Percentiles rank a stretch among this genome's conserved stretches.
Evolutionary conservation across 768 basidiomycete genomes (phyloP).

Genomic region (Austroboletus eburneus): DNA sequence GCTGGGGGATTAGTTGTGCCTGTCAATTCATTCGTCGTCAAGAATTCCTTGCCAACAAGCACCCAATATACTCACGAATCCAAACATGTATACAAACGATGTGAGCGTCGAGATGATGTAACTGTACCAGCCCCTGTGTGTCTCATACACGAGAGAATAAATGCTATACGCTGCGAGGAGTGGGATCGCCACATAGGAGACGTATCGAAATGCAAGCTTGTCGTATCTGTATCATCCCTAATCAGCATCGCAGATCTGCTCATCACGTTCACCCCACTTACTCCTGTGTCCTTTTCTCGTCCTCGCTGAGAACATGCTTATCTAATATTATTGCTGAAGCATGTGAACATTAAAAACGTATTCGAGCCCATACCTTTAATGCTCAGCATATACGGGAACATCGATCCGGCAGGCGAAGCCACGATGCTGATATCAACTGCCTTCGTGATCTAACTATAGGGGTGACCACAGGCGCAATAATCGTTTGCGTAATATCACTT

Average conservation of each 20-base stretch:
- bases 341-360: constrained; percentile 11
- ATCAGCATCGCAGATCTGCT: constrained; percentile 23
- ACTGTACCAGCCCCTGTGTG: constrained; percentile 93
- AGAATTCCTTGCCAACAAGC: constrained; percentile 1
- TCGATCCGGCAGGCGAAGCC: constrained; percentile 55
- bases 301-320: constrained; percentile 94
- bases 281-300: constrained; percentile 98
- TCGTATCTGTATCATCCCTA: constrained; percentile 58
- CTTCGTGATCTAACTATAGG: constrained; percentile 62
- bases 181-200: constrained; percentile 86
- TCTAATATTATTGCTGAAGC: constrained; percentile 40
- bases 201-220: constrained; percentile 90
- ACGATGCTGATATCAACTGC: constrained; percentile 83
- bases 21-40: constrained; percentile 29
- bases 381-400: constrained; percentile 73
- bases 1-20: constrained; percentile 82
- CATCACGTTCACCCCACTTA: constrained; percentile 36
- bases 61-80: constrained; percentile 69
- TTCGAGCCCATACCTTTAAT: constrained; percentile 61
- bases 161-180: constrained; percentile 70
- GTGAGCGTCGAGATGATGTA: constrained; percentile 92
- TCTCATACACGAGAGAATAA: constrained; percentile 78
- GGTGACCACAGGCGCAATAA: constrained; percentile 12
- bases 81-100: constrained; percentile 94
- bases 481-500: constrained; percentile 15